Base-by-base conservation (phyloP, 208 protist species). In the Endotrypanum monterogeii region DNA sequence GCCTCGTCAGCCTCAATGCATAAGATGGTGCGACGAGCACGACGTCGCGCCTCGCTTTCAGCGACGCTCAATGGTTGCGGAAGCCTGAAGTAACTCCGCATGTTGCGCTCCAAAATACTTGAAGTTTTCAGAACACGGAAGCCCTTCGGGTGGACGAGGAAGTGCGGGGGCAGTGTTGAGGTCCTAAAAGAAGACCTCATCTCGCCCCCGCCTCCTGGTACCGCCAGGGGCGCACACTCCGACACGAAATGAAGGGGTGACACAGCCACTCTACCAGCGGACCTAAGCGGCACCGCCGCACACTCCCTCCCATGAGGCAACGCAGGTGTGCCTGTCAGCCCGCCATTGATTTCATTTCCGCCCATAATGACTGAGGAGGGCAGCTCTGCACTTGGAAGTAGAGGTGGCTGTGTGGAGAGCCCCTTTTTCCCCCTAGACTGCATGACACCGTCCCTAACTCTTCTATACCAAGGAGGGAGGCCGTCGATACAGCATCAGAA, bases 81-180 rank as follows among this genome's bases (percentile, higher is more conserved):
- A 3, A 97, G 85, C n/a, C 93, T 86, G 63, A 97, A 97, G 84
- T 97, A 97, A 52, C 82, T 87, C 4, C 85, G 87, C 87, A 97
- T 73, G 54, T 87, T 87, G 8, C 93, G 89, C 78, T 97, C 93
- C 54, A 94, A 72, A 46, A 67, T 84, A 54, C 91, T 96, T 16
- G 74, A 52, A 60, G 86, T 81, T 58, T 94, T 94, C 32, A 97
- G 80, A 28, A 97, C 87, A 68, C 91, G 89, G 75, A 97, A 97
- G 16, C 93, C 93, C 9, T 92, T 88, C 62, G 93, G 93, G 69
- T 97, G 93, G 44, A 93, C 74, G 1, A 94, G 50, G 54, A 80
- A 84, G 60, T 77, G 35, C 58, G 37, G 54, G 20, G 41, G 61
- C 35, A 65, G 58, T 60, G 16, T 50, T 51, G 71, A 66, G 57